These are phyloP conservation scores for Vitis amurensis DNA, from an alignment of 164 flowering plant genomes.

Conservation along the genomic window DNA sequence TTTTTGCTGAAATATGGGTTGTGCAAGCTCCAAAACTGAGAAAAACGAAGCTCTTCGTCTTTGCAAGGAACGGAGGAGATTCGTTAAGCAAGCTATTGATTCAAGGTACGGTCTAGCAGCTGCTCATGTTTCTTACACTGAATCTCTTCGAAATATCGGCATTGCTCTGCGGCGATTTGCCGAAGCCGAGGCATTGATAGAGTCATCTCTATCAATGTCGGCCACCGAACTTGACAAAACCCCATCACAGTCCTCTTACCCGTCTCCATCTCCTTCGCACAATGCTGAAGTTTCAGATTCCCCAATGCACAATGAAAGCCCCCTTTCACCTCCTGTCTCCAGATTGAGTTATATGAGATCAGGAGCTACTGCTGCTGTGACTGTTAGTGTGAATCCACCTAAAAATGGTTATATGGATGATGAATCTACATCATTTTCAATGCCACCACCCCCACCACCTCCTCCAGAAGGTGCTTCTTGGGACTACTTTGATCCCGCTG, in stretches of 20 bases:
- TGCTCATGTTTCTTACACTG: conserved; percentile 72
- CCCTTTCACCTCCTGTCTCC: conserved; percentile 41
- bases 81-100: conserved; percentile 81
- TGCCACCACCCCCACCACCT: conserved; percentile 71
- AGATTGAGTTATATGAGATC: conserved; percentile 71
- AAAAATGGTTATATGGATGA: conserved; percentile 47
- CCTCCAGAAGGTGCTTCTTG: conserved; percentile 62
- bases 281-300: conserved; percentile 50
- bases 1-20: conserved; percentile 52
- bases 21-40: conserved; percentile 59
- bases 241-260: conserved; percentile 78
- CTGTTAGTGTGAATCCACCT: conserved; percentile 46
- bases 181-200: conserved; percentile 66
- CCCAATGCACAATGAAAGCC: conserved; percentile 48
- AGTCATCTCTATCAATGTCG: conserved; percentile 62
- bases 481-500: conserved; percentile 79
- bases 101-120: conserved; percentile 81
- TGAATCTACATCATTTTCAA: conserved; percentile 38
- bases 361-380: conserved; percentile 47
- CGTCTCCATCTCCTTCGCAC: conserved; percentile 76
- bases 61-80: conserved; percentile 69
- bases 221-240: conserved; percentile 66
- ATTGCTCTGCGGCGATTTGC: conserved; percentile 74
- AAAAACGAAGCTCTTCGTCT: conserved; percentile 66
- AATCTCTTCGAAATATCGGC: conserved; percentile 74